These are phyloP conservation scores for Hypomontagnella monticulosa DNA, from an alignment of 495 filamentous ascomycete genomes.

Conservation along the genomic window DNA sequence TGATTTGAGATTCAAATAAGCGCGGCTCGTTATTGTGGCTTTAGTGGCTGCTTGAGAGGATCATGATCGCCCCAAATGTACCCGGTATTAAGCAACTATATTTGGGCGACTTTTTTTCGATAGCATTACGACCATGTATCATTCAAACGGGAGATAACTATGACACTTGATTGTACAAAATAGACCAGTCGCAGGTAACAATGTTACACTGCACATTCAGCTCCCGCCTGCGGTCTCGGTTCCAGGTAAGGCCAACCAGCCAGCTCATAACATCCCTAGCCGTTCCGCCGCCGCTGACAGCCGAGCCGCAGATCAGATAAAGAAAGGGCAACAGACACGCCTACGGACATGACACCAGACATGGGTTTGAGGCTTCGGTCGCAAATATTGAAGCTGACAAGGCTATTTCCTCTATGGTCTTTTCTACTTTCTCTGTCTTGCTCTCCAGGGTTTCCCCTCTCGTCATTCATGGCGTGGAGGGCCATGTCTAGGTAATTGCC, in stretches of 20 bases:
- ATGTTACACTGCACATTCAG: constrained; percentile 36
- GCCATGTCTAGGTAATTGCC: no score
- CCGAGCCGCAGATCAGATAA: constrained; percentile 8
- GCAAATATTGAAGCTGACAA: constrained; percentile 22
- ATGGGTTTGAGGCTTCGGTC: constrained; percentile 18
- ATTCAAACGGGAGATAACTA: neutral
- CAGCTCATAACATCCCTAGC: constrained; percentile 14
- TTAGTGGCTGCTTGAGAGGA: neutral
- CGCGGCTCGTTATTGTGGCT: neutral
- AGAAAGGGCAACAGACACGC: neutral
- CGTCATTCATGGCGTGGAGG: no score
- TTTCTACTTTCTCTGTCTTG: neutral
- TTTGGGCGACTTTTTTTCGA: neutral
- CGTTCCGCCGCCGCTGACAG: constrained; percentile 20
- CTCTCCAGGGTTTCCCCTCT: constrained; percentile 5
- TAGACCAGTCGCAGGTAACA: constrained; percentile 20
- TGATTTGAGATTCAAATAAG: neutral
- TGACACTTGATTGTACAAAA: constrained; percentile 9
- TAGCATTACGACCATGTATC: neutral
- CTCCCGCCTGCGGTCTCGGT: constrained; percentile 18
- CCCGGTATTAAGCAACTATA: neutral
- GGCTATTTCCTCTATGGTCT: neutral
- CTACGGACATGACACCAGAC: no score
- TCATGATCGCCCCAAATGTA: neutral
- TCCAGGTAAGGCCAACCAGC: neutral